Conservation (phyloP, 2,329 filamentous ascomycete species). For the Eutypa lata region DNA sequence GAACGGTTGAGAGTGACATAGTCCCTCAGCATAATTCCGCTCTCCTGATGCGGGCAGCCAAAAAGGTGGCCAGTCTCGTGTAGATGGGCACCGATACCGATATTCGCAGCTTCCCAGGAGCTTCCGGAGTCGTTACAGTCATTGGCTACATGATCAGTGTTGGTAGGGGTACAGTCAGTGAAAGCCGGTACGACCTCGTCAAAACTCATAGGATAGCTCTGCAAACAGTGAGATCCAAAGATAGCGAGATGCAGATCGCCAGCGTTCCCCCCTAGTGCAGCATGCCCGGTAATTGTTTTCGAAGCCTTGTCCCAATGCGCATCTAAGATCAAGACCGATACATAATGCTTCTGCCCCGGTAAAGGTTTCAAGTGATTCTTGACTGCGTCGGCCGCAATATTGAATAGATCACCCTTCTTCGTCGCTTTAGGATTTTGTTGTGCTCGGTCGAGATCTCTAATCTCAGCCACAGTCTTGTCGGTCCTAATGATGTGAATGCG, state of each 20-base stretch:
- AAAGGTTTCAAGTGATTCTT: constrained; percentile 71
- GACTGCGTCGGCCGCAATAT: constrained; percentile 74
- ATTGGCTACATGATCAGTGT: constrained; percentile 76
- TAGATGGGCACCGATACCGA: constrained; percentile 88
- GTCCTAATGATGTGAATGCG: constrained; percentile 82
- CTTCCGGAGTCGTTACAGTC: constrained; percentile 84
- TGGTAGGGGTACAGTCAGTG: constrained; percentile 84
- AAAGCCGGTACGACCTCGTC: constrained; percentile 91
- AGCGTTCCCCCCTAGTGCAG: constrained; percentile 72
- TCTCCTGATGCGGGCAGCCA: constrained; percentile 85
- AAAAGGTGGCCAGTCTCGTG: constrained; percentile 90
- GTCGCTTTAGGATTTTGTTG: constrained; percentile 72
- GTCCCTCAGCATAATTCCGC: constrained; percentile 87
- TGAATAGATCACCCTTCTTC: constrained; percentile 71
- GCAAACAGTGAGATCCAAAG: constrained; percentile 87
- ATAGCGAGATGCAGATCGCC: constrained; percentile 80
- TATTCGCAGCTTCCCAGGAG: constrained; percentile 92
- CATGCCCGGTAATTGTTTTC: constrained; percentile 74
- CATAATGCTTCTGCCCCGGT: constrained; percentile 80
- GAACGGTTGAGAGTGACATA: constrained; percentile 81
- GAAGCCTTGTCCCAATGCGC: constrained; percentile 76
- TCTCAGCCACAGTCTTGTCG: constrained; percentile 80
- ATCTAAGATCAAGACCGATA: constrained; percentile 83
- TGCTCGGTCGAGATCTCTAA: constrained; percentile 72
- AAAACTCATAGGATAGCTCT: constrained; percentile 84